phyloP scores from a whole-genome alignment of 2,329 filamentous ascomycete genomes.

The Colletotrichum viniferum region DNA sequence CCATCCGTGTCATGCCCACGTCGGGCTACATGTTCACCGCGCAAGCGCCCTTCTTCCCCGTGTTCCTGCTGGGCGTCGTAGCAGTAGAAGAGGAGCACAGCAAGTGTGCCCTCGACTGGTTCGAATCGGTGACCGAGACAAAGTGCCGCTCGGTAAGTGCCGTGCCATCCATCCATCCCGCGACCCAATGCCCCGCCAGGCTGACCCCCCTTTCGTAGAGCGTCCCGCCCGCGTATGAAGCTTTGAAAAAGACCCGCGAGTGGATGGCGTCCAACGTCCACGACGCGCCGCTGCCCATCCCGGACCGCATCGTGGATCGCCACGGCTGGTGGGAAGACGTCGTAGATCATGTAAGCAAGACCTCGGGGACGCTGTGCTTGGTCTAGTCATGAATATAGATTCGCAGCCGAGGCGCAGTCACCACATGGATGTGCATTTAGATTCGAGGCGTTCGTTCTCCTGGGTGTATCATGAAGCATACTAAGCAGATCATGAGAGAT shows the following conservation, averaged over 20 bases:
- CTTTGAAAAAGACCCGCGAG: conserved; percentile 36
- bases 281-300: conserved; percentile 12
- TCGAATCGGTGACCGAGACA: conserved; percentile 37
- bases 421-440: neutral
- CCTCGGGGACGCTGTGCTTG: conserved; percentile 41
- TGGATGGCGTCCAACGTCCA: conserved; percentile 36
- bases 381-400: conserved; percentile 27
- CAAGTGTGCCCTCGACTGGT: conserved; percentile 36
- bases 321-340: conserved; percentile 45
- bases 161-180: neutral
- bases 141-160: conserved; percentile 44
- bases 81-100: conserved; percentile 32
- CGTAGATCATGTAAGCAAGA: conserved; percentile 34
- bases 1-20: conserved; percentile 45
- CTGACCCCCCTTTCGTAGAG: conserved; percentile 32
- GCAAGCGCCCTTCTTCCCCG: conserved; percentile 44
- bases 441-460: neutral
- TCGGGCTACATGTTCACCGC: conserved; percentile 44
- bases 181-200: neutral
- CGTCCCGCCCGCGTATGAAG: conserved; percentile 40
- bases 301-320: conserved; percentile 31
- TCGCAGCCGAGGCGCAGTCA: neutral
- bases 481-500: neutral
- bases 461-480: neutral
- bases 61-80: conserved; percentile 44